These are phyloP conservation scores for Trametes villosa DNA, from an alignment of 768 basidiomycete species.

Conservation along the genomic window DNA sequence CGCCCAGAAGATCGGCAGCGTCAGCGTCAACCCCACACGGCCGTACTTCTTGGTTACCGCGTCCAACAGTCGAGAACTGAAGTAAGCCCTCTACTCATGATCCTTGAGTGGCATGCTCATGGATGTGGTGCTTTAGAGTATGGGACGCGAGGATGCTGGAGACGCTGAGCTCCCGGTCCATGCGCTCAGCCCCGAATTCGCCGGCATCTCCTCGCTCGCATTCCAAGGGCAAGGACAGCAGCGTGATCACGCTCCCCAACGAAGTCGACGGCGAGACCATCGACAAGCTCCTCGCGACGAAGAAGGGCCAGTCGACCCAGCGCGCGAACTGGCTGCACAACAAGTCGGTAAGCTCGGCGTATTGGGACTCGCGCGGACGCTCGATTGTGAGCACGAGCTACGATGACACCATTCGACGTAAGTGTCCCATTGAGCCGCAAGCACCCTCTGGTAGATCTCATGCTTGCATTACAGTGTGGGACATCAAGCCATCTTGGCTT, in stretches of 20 bases:
- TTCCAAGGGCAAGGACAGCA: constrained; percentile 15
- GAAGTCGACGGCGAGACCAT: constrained; percentile 49
- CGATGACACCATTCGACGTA: constrained; percentile 75
- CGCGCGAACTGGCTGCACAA: constrained; percentile 71
- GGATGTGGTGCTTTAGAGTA: constrained; percentile 48
- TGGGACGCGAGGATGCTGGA: constrained; percentile 80
- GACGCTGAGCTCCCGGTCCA: constrained; percentile 30
- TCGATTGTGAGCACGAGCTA: constrained; percentile 85
- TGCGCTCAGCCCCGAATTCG: constrained; percentile 13
- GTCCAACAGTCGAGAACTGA: constrained; percentile 72
- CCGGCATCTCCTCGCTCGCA: neutral
- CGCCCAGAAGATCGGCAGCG: constrained; percentile 74
- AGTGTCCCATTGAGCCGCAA: constrained; percentile 32
- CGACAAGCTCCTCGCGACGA: constrained; percentile 52
- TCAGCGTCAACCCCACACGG: constrained; percentile 77
- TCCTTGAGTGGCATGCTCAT: neutral
- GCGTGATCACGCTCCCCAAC: constrained; percentile 17
- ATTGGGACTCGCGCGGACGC: constrained; percentile 83
- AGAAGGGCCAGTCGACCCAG: constrained; percentile 55
- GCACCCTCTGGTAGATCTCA: neutral
- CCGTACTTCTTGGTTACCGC: constrained; percentile 72
- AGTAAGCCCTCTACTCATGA: constrained; percentile 46
- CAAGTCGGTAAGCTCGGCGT: constrained; percentile 81
- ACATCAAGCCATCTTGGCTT: constrained; percentile 58
- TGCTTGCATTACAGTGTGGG: constrained; percentile 63